Evolutionary conservation across 257 asterid genomes (phyloP).

Genomic region (Capsicum baccatum): DNA sequence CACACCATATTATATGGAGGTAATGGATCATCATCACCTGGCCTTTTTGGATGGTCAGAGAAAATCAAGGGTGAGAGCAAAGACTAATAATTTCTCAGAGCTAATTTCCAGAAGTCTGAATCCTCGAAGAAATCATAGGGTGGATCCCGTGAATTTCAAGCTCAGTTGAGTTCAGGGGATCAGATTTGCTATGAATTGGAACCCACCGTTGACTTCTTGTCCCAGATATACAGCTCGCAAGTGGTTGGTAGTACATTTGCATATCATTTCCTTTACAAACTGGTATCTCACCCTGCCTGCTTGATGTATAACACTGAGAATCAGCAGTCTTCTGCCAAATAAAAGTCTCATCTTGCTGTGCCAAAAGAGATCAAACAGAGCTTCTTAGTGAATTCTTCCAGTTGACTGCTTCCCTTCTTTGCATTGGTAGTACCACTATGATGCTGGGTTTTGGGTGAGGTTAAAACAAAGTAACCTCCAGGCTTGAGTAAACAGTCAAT

Average conservation of each 20-base stretch:
- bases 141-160: slow-evolving; percentile 75
- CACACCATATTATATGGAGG: no score
- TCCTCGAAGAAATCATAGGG: slow-evolving; percentile 55
- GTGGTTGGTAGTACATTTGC: no score
- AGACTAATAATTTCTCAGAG: no score
- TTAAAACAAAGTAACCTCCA: slow-evolving; percentile 79
- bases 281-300: no score
- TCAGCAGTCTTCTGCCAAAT: no score
- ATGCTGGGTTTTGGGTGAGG: slow-evolving; percentile 71
- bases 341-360: slow-evolving; percentile 55
- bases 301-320: no score
- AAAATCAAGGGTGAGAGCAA: no score
- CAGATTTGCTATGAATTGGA: slow-evolving; percentile 70
- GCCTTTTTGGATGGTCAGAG: no score
- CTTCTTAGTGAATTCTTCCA: slow-evolving; percentile 67
- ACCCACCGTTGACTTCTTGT: slow-evolving; percentile 74
- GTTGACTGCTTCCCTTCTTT: slow-evolving; percentile 65
- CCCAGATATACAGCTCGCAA: slow-evolving; percentile 67
- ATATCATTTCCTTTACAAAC: no score
- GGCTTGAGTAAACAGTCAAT: no score
- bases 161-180: slow-evolving; percentile 52
- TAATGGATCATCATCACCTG: no score
- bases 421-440: slow-evolving; percentile 47
- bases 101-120: no score
- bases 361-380: slow-evolving; percentile 85